Evolutionary conservation across 495 filamentous ascomycete species (phyloP), one percentile per base, ranked within the genome.

Genomic region (Xylaria sp.): DNA sequence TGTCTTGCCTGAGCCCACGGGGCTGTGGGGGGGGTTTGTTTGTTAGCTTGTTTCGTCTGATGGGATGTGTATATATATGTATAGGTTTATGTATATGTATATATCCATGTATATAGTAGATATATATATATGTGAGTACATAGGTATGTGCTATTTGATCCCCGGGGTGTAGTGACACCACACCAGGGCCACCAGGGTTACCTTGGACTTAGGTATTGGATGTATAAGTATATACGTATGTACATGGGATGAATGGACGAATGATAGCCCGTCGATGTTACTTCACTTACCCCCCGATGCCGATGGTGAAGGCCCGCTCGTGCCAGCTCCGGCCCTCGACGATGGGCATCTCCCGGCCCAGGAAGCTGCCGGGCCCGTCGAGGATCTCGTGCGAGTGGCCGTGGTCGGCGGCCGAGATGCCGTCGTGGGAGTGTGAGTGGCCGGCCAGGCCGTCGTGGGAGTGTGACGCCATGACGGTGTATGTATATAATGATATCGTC

Each of bases 1-100:
- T 19, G 96, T 98, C 81, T 99, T 99, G 76, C 96, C 96, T 33
- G 96, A 98, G 70, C 96, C 96, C 61, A 99, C 96, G 76, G 96
- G 96, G 65, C 96, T 98, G 67, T 24, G 53, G 63, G 21, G 74
- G 61, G 68, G 52, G 59, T 77, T 71, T 75, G 70, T 63, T 33
- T 58, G 44, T n/a, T n/a, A n/a, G n/a, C n/a, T n/a, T n/a, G 40
- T 41, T 7, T 9, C 21, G 8, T 37, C 31, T 21, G 24, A 17
- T 57, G 15, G 46, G 44, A 1, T 52, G 11, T 46, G 11, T 19
- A 46, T 46, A 37, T 37, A 37, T n/a, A n/a, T n/a, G n/a, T n/a
- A n/a, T n/a, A n/a, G 35, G 7, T 7, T 3, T 0, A 53, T 53
- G 24, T 52, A 33, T 55, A 17, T 26, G 61, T 50, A 5, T 58